These are phyloP conservation scores for Chytriomyces hyalinus DNA, from an alignment of 192 early-diverging fungal genomes.

Conservation along the genomic window DNA sequence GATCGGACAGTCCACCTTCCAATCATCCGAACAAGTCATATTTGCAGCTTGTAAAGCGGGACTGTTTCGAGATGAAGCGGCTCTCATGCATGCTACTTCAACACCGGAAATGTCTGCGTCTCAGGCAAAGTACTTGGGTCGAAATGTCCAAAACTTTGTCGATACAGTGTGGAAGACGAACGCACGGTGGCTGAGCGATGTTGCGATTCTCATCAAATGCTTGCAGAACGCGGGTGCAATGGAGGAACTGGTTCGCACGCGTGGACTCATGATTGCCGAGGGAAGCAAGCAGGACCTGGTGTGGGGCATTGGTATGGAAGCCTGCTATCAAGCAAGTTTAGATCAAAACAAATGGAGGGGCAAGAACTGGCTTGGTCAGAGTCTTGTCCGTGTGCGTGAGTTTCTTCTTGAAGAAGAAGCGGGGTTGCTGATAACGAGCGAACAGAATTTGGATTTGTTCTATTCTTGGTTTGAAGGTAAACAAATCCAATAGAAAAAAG, in stretches of 20 bases:
- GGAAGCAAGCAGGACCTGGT: background rate
- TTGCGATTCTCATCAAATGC: constrained; percentile 6
- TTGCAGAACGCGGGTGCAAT: background rate
- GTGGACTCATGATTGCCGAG: background rate
- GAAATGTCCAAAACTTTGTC: background rate
- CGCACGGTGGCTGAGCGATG: constrained; percentile 7
- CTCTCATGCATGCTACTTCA: background rate
- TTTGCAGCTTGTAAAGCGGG: constrained; percentile 23
- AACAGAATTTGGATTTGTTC: background rate
- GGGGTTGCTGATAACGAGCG: background rate
- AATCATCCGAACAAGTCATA: constrained; percentile 10
- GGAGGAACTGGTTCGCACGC: constrained; percentile 9
- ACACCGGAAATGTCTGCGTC: background rate
- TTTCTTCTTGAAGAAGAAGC: background rate
- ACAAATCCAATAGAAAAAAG: no score
- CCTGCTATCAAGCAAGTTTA: background rate
- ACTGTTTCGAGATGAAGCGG: background rate
- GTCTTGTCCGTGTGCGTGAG: constrained; percentile 1
- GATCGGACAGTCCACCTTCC: background rate
- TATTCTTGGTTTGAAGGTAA: background rate
- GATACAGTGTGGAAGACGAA: background rate
- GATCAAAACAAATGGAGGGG: constrained; percentile 1
- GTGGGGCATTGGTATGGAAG: constrained; percentile 18
- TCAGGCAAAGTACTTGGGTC: background rate
- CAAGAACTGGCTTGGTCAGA: constrained; percentile 5